Conservation (phyloP, 2,329 filamentous ascomycete species). For the Botrytis tulipae region DNA sequence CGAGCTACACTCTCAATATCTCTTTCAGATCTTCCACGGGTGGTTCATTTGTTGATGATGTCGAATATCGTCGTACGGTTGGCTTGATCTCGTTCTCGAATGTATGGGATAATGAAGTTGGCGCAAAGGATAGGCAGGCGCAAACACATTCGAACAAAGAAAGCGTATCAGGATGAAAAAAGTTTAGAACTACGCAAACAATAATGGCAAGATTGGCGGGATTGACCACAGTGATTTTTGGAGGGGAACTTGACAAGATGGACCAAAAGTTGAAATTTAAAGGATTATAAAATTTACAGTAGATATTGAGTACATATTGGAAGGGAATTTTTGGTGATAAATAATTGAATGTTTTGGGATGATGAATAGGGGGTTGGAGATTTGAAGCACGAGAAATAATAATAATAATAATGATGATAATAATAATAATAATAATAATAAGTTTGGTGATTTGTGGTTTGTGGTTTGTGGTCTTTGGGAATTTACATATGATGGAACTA, state of each 20-base stretch:
- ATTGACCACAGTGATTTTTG: not conserved
- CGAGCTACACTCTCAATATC: constrained; percentile 29
- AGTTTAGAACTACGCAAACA: constrained; percentile 23
- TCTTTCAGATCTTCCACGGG: constrained; percentile 16
- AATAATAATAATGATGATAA: no score
- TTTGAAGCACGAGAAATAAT: not conserved
- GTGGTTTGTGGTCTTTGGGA: not conserved
- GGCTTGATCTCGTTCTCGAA: constrained; percentile 21
- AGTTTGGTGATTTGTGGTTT: not conserved
- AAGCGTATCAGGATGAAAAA: not conserved
- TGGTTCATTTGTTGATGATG: constrained; percentile 32
- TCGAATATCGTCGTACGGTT: constrained; percentile 2
- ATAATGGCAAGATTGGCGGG: not conserved
- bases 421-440: not conserved
- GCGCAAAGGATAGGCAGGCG: constrained; percentile 31
- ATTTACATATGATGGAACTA: not conserved
- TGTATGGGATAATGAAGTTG: constrained; percentile 25
- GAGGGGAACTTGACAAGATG: not conserved
- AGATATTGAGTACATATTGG: not conserved
- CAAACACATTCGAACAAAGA: constrained; percentile 33
- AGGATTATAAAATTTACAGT: not conserved
- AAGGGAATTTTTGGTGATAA: not conserved
- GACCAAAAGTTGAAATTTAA: not conserved
- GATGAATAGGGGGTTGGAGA: constrained; percentile 8
- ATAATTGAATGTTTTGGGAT: not conserved